A percentile compares a stretch with the other conserved stretches of the same genome.
Conservation (phyloP, 495 filamentous ascomycete species). For the Lophium mytilinum region DNA sequence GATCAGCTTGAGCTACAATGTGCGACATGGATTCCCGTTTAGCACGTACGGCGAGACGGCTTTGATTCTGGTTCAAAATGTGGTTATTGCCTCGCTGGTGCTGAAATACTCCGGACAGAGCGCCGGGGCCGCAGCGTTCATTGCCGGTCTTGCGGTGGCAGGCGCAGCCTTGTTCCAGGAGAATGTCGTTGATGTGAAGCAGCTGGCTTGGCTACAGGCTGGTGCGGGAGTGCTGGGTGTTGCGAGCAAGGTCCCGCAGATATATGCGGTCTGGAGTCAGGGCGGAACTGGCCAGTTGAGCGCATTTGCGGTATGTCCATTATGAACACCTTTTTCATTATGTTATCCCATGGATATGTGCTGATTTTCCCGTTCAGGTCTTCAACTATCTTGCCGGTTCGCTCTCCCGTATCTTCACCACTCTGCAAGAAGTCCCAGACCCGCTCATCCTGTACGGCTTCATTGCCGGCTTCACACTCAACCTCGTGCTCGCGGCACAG, state of each 20-base stretch:
- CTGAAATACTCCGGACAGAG: constrained; percentile 64
- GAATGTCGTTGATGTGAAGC: constrained; percentile 56
- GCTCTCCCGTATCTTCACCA: constrained; percentile 91
- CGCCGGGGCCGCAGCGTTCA: constrained; percentile 57
- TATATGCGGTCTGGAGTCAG: constrained; percentile 69
- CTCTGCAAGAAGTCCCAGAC: constrained; percentile 90
- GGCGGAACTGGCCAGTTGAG: constrained; percentile 91
- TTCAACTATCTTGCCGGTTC: constrained; percentile 95
- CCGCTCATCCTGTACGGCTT: constrained; percentile 91
- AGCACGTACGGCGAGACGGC: constrained; percentile 93
- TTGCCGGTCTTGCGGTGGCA: constrained; percentile 61
- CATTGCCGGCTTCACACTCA: constrained; percentile 78
- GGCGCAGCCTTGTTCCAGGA: constrained; percentile 59
- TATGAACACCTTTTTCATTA: not conserved
- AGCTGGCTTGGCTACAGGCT: constrained; percentile 70
- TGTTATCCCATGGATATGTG: not conserved
- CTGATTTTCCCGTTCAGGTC: constrained; percentile 49
- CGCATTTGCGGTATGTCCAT: constrained; percentile 76
- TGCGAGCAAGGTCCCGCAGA: constrained; percentile 88
- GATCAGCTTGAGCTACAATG: constrained; percentile 82
- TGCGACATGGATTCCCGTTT: constrained; percentile 84
- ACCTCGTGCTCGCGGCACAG: constrained; percentile 76
- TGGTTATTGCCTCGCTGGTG: constrained; percentile 76
- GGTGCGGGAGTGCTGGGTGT: constrained; percentile 75
- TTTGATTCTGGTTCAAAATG: constrained; percentile 83